A percentile compares a stretch with the other conserved stretches of the same genome.
Evolutionary conservation across 495 filamentous ascomycete genomes (phyloP).

Genomic region (Hypomontagnella submonticulosa): DNA sequence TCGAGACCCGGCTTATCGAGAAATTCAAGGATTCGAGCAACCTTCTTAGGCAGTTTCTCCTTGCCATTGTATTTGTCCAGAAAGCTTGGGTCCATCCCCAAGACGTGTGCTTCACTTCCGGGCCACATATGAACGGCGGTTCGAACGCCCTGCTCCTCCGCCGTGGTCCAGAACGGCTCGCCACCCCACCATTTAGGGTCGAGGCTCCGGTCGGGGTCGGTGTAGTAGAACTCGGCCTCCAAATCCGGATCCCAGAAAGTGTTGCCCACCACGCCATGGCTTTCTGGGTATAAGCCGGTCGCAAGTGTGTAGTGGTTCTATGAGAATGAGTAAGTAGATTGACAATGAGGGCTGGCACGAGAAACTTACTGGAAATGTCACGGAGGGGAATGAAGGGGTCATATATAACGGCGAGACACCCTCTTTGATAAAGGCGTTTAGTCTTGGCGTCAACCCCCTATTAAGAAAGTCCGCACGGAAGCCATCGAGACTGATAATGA

Average conservation of each 20-base stretch:
- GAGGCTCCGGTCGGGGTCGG: constrained; percentile 75
- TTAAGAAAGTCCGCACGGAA: constrained; percentile 96
- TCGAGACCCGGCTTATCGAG: constrained; percentile 82
- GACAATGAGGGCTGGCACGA: background rate
- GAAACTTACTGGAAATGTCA: constrained; percentile 81
- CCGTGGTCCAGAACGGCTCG: constrained; percentile 93
- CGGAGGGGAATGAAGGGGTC: constrained; percentile 91
- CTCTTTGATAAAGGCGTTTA: constrained; percentile 80
- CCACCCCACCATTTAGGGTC: constrained; percentile 92
- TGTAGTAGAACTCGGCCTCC: constrained; percentile 87
- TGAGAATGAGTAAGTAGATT: constrained; percentile 16
- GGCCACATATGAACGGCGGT: constrained; percentile 99
- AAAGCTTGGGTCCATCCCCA: constrained; percentile 73
- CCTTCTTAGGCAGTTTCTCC: constrained; percentile 78
- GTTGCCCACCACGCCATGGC: constrained; percentile 93
- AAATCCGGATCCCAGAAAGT: constrained; percentile 87
- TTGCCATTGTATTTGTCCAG: constrained; percentile 85
- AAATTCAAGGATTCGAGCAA: constrained; percentile 77
- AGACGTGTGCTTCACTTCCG: constrained; percentile 85
- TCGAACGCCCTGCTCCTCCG: constrained; percentile 78
- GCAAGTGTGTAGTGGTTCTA: constrained; percentile 93
- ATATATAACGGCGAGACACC: constrained; percentile 93
- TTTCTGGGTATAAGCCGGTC: constrained; percentile 91
- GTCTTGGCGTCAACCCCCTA: constrained; percentile 81
- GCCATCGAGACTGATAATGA: constrained; percentile 93